Percentiles rank a stretch among this genome's conserved stretches.
phyloP scores from a whole-genome alignment of 2,329 filamentous ascomycete genomes.

The Colletotrichum sp. region DNA sequence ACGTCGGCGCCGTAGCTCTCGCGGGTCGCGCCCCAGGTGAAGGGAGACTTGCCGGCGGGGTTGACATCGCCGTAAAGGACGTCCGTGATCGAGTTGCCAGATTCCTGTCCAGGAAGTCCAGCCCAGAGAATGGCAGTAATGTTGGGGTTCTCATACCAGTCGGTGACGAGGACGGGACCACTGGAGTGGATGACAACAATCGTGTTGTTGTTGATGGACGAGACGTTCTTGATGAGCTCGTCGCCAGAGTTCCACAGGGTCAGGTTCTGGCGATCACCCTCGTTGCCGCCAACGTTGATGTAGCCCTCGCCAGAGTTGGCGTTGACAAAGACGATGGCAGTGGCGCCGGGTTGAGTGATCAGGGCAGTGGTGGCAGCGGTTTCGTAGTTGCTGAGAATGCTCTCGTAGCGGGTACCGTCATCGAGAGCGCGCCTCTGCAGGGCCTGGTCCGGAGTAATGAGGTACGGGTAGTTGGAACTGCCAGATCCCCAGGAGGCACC shows the following conservation, averaged over 20 bases:
- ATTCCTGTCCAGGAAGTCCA: constrained; percentile 82
- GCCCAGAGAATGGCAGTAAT: constrained; percentile 86
- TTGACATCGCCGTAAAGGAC: constrained; percentile 84
- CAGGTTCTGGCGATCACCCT: constrained; percentile 89
- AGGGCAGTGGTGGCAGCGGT: constrained; percentile 66
- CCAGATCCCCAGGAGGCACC: constrained; percentile 84
- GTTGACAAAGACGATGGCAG: constrained; percentile 88
- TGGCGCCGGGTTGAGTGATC: constrained; percentile 65
- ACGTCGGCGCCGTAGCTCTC: constrained; percentile 73
- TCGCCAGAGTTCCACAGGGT: constrained; percentile 89
- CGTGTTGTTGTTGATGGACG: constrained; percentile 81
- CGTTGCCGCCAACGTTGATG: constrained; percentile 81
- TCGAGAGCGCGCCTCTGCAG: constrained; percentile 66
- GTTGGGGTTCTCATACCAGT: constrained; percentile 78
- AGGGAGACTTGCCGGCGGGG: constrained; percentile 77
- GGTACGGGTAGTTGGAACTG: constrained; percentile 75
- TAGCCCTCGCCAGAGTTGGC: constrained; percentile 86
- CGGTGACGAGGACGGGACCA: constrained; percentile 77
- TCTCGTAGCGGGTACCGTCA: constrained; percentile 66
- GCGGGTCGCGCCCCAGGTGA: constrained; percentile 75
- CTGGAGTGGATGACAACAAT: constrained; percentile 90
- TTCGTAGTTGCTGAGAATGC: constrained; percentile 69
- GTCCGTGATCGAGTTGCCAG: constrained; percentile 78
- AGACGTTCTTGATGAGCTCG: constrained; percentile 79
- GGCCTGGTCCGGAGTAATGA: constrained; percentile 75